phyloP scores from a whole-genome alignment of 345 rosid genomes.

The Dimocarpus longan region DNA sequence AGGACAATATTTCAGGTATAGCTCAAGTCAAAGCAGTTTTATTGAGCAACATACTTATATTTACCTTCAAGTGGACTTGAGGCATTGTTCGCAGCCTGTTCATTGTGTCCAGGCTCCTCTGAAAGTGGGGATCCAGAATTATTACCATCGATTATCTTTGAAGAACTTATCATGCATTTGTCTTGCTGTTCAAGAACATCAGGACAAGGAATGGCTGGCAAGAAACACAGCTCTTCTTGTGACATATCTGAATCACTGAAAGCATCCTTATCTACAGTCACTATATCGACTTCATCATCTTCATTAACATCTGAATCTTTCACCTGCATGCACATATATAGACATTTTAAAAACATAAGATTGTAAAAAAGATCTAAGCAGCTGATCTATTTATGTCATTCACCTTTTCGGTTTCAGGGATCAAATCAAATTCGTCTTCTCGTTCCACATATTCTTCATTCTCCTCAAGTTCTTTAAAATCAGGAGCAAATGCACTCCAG shows the following conservation, averaged over 20 bases:
- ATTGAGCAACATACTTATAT: conserved; percentile 31
- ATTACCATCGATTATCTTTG: conserved; percentile 67
- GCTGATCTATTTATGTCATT: conserved; percentile 5
- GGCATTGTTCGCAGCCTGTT: conserved; percentile 53
- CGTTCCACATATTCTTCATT: conserved; percentile 98
- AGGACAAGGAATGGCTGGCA: conserved; percentile 90
- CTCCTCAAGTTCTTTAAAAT: conserved; percentile 98
- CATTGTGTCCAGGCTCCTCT: conserved; percentile 78
- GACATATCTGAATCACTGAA: conserved; percentile 98
- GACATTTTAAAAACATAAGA: conserved; percentile 24
- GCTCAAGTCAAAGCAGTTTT: background rate
- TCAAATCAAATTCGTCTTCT: conserved; percentile 94
- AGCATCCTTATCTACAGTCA: conserved; percentile 77
- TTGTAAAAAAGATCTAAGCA: background rate
- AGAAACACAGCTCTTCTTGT: conserved; percentile 87
- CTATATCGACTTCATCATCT: conserved; percentile 94
- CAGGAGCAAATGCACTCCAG: conserved; percentile 99
- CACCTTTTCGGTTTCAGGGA: conserved; percentile 95
- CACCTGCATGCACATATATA: conserved; percentile 50
- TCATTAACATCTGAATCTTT: conserved; percentile 79
- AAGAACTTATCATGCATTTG: conserved; percentile 56
- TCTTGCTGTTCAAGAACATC: conserved; percentile 74
- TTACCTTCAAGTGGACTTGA: conserved; percentile 89
- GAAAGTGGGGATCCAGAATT: conserved; percentile 81
- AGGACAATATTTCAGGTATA: conserved; percentile 10